Percentiles rank a stretch among this genome's conserved stretches.
phyloP scores from a whole-genome alignment of 2,329 filamentous ascomycete genomes.

The Penicillium sp. region DNA sequence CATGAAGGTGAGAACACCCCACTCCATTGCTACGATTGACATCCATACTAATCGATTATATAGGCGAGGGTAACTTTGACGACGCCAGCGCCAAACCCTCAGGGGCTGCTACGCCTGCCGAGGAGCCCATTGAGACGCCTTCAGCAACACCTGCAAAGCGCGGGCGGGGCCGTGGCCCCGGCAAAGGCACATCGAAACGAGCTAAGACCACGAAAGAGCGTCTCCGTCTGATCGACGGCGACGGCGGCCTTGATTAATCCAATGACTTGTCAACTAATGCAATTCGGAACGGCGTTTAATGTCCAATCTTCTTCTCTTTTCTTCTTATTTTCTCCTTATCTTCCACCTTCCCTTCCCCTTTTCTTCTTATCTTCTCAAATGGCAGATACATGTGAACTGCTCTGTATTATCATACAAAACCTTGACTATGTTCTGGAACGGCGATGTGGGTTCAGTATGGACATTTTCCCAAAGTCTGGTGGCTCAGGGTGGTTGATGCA shows the following conservation, averaged over 20 bases:
- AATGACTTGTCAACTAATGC: slow-evolving; percentile 14
- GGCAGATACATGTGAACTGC: slow-evolving; percentile 16
- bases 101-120: slow-evolving; percentile 78
- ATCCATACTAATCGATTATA: slow-evolving; percentile 8
- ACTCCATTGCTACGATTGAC: neutral
- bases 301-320: neutral
- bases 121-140: slow-evolving; percentile 48
- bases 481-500: neutral
- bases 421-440: slow-evolving; percentile 5
- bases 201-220: slow-evolving; percentile 58
- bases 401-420: slow-evolving; percentile 28
- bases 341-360: slow-evolving; percentile 2
- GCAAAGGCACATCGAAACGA: slow-evolving; percentile 60
- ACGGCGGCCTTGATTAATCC: slow-evolving; percentile 36
- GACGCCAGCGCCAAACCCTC: slow-evolving; percentile 77
- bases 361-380: slow-evolving; percentile 12
- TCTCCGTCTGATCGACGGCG: slow-evolving; percentile 45
- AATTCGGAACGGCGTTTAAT: slow-evolving; percentile 20
- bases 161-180: slow-evolving; percentile 53
- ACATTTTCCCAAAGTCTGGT: neutral
- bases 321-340: neutral
- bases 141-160: slow-evolving; percentile 51
- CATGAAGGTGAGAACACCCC: slow-evolving; percentile 78
- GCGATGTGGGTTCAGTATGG: neutral
- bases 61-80: slow-evolving; percentile 96